Base-by-base conservation (phyloP, 2,329 filamentous ascomycete species). In the Colletotrichum magnum region DNA sequence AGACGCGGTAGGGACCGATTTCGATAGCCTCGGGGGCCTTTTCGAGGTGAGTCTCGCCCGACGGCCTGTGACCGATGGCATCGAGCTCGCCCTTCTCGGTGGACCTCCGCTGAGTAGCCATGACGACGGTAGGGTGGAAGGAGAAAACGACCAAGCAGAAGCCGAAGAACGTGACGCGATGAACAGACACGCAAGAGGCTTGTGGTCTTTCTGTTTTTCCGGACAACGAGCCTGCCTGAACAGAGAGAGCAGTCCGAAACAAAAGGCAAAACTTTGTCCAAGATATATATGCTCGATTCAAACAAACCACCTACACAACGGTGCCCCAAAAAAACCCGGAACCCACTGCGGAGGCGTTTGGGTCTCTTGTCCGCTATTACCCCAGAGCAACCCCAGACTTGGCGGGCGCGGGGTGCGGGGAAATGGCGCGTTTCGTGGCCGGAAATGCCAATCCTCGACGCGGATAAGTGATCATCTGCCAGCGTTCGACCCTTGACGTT, bases 1-100 rank as follows among this genome's bases (percentile, higher is more conserved):
- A 72, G 9, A 79, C 77, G 16, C 76, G 77, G 54, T 77, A 74
- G n/a, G 73, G 72, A 10, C 74, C 77, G 7, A 79, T 74, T 5
- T 73, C 71, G 5, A 75, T 72, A n/a, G 76, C 65, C 4, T 73
- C 66, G 10, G 69, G 58, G 4, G 59, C 60, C 39, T 64, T 70
- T 13, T 74, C 73, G 1, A 71, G 50, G 7, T 71, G 68, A 12
- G 28, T 39, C 1, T 68, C 50, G 12, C 39, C n/a, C 18, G 61
- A 65, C 0, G 53, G 32, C n/a, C 64, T 50, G 16, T 67, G 61
- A 7, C 56, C 66, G 16, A 70, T n/a, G 18, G 57, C 60, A 26
- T 63, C 65, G 13, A 58, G 54, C 36, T 71, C 70, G 47, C 58
- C 39, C 51, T 71, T 71, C 24, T 70, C 62, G 36, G 64, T n/a